Evolutionary conservation across 1,284 basidiomycete species (phyloP).

Genomic region (Trametes polyzona): DNA sequence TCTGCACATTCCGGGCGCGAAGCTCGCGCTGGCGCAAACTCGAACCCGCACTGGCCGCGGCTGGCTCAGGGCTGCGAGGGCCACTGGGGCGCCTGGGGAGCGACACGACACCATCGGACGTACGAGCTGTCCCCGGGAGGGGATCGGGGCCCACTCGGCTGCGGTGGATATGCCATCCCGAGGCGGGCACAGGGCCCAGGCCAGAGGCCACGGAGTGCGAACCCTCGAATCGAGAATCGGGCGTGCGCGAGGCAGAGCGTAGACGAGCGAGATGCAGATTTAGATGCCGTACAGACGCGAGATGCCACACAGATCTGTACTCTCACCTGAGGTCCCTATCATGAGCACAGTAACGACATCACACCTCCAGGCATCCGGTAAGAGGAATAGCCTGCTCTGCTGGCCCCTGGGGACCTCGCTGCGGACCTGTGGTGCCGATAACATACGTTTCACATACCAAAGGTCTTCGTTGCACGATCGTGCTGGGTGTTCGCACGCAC

Average conservation of each 20-base stretch:
- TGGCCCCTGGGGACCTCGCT: constrained; percentile 1
- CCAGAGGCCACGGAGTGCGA: constrained; percentile 22
- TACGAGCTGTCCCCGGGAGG: constrained; percentile 19
- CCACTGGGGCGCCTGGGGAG: constrained; percentile 13
- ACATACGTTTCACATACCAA: constrained; percentile 6
- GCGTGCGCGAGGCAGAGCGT: too few relatives aligned
- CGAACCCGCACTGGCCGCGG: not conserved
- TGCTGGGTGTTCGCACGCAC: constrained; percentile 8
- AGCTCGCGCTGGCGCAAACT: not conserved
- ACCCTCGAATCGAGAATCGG: constrained; percentile 29
- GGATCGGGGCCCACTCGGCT: constrained; percentile 16
- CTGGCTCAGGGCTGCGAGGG: constrained; percentile 13
- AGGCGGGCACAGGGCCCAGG: constrained; percentile 15
- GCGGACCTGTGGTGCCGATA: constrained; percentile 7
- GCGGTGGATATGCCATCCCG: constrained; percentile 18
- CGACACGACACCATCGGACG: constrained; percentile 26
- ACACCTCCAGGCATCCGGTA: constrained; percentile 9
- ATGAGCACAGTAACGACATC: not conserved
- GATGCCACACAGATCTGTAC: constrained; percentile 13
- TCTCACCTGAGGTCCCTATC: not conserved
- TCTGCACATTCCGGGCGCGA: constrained; percentile 6
- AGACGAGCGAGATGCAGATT: constrained; percentile 32
- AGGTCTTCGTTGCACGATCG: constrained; percentile 1
- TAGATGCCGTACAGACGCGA: constrained; percentile 20
- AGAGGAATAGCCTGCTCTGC: too few relatives aligned